Evolutionary conservation across 2,329 filamentous ascomycete species (phyloP).

Genomic region (Ceratocystis lukuohia): DNA sequence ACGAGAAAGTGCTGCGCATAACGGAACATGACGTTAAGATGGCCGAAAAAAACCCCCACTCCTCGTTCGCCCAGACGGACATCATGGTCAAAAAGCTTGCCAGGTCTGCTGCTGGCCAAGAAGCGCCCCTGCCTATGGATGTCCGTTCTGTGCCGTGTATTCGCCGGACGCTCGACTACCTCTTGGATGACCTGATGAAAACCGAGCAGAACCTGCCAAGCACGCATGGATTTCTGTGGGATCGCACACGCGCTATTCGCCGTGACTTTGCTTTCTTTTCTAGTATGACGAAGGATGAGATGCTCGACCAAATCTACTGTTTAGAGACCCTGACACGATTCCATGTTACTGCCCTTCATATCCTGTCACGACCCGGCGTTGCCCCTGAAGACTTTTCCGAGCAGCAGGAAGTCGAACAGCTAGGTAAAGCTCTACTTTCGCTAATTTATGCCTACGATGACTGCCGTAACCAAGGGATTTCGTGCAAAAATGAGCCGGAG

Average conservation of each 20-base stretch:
- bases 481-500: constrained; percentile 50
- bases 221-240: constrained; percentile 53
- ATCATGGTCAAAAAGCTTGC: constrained; percentile 56
- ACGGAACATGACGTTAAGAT: constrained; percentile 45
- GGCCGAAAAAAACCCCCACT: constrained; percentile 38
- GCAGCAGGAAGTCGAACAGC: constrained; percentile 54
- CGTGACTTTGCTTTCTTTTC: constrained; percentile 57
- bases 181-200: constrained; percentile 45
- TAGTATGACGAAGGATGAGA: constrained; percentile 42
- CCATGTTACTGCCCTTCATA: constrained; percentile 51
- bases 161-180: constrained; percentile 47
- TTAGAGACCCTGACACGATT: constrained; percentile 54
- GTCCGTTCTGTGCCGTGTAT: constrained; percentile 48
- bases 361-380: constrained; percentile 44
- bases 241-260: constrained; percentile 52
- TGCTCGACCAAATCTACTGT: constrained; percentile 46
- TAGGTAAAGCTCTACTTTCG: constrained; percentile 51
- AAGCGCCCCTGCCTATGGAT: constrained; percentile 54
- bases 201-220: constrained; percentile 41
- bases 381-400: constrained; percentile 49
- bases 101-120: constrained; percentile 53
- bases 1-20: constrained; percentile 50
- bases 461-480: constrained; percentile 43
- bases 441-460: constrained; percentile 54
- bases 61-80: constrained; percentile 34